Evolutionary conservation across 345 rosid genomes (phyloP).

Genomic region (Jatropha curcas): DNA sequence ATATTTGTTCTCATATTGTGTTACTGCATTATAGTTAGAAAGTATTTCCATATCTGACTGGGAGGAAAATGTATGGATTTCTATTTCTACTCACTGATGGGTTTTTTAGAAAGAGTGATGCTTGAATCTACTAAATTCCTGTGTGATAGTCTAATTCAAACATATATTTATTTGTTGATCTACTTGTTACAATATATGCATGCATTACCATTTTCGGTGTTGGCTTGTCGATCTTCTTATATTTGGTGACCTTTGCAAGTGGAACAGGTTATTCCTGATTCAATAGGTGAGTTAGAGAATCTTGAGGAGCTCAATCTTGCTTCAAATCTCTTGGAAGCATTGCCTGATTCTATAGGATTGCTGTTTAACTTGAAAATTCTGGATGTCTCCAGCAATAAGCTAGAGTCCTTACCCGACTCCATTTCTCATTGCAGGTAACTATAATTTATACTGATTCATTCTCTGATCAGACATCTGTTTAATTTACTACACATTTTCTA

Average conservation of each 20-base stretch:
- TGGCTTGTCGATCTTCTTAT: constrained; percentile 1
- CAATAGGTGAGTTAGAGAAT: constrained; percentile 72
- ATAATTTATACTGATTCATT: constrained; percentile 7
- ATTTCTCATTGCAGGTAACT: constrained; percentile 75
- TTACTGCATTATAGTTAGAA: not conserved
- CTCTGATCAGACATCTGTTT: not conserved
- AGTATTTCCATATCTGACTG: not conserved
- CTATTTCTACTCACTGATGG: not conserved
- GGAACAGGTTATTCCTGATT: constrained; percentile 78
- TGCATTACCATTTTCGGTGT: not conserved
- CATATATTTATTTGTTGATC: not conserved
- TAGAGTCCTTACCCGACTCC: constrained; percentile 66
- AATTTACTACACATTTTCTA: not conserved
- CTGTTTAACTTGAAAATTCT: constrained; percentile 63
- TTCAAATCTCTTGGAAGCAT: constrained; percentile 65
- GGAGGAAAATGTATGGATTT: not conserved
- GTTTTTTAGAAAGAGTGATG: not conserved
- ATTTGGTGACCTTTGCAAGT: constrained; percentile 18
- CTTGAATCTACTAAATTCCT: not conserved
- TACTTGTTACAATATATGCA: not conserved
- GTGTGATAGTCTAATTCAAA: constrained; percentile 9
- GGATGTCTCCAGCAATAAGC: constrained; percentile 74
- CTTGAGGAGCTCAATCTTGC: constrained; percentile 76
- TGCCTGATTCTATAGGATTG: constrained; percentile 88
- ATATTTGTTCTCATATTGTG: not conserved